Percentiles rank a stretch among this genome's conserved stretches.
Conservation (phyloP, 805 yeast species). For the Crinitomyces ghanaensis region DNA sequence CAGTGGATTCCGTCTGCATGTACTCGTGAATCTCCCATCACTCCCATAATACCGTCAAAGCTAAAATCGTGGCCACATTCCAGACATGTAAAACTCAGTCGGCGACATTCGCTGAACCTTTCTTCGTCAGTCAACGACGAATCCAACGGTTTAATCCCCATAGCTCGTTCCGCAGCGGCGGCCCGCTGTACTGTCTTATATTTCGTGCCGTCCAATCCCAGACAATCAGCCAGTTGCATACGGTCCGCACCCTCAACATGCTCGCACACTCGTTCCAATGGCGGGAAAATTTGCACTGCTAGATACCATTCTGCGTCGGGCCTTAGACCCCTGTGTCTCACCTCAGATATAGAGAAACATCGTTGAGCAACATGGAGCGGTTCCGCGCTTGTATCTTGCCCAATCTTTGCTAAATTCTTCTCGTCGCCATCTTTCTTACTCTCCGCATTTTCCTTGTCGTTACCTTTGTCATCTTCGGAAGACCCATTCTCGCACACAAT, state of each 20-base stretch:
- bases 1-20: slow-evolving; percentile 66
- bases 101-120: slow-evolving; percentile 57
- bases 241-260: slow-evolving; percentile 80
- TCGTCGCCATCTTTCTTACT: slow-evolving; percentile 2
- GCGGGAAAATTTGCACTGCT: slow-evolving; percentile 82
- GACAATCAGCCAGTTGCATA: slow-evolving; percentile 58
- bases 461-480: slow-evolving; percentile 31
- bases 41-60: slow-evolving; percentile 65
- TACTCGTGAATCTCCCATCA: slow-evolving; percentile 38
- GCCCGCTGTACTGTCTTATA: slow-evolving; percentile 30
- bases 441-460: slow-evolving; percentile 20
- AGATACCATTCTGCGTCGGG: slow-evolving; percentile 75
- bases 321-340: slow-evolving; percentile 35
- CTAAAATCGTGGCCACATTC: slow-evolving; percentile 48
- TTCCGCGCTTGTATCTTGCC: no score
- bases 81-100: slow-evolving; percentile 44
- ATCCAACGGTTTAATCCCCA: slow-evolving; percentile 56
- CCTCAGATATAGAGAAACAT: slow-evolving; percentile 72
- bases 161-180: slow-evolving; percentile 10
- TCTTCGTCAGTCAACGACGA: slow-evolving; percentile 72
- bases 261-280: slow-evolving; percentile 77
- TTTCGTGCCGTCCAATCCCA: slow-evolving; percentile 66
- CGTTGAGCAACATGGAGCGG: slow-evolving; percentile 64
- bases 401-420: no score
- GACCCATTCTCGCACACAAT: slow-evolving; percentile 61